Base-by-base conservation (phyloP, 768 basidiomycete genomes). In the Leccinum boreale region DNA sequence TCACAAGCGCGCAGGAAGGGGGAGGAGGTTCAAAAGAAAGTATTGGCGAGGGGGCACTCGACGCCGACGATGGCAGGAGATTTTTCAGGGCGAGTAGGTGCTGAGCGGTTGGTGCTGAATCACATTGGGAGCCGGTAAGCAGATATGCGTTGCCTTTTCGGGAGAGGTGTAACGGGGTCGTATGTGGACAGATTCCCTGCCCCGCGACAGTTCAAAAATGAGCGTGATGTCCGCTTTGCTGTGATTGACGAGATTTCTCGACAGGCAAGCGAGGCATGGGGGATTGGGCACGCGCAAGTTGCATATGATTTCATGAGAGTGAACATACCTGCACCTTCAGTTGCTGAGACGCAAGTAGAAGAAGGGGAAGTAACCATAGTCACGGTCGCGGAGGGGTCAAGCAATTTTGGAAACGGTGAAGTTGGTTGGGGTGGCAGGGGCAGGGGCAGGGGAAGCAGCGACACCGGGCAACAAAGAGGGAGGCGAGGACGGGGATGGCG, bases 11-110 rank as follows among this genome's bases (percentile, higher is more conserved):
- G 68, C 53, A 77, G 79, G 53, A 75, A 75, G 26, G 73, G 69
- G 3, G 73, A 74, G 50, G 75, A 71, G 54, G 74, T 85, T 35
- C 59, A 70, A 60, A 70, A 78, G 57, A 86, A 81, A 58, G 80
- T 84, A 0, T 72, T 84, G n/a, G 75, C 76, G 26, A 79, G 85
- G 49, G 92, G 92, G 0, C 93, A 94, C 67, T 92, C 90, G 14
- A 85, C 86, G 0, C 87, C 92, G 4, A 76, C 74, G 33, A 89
- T 88, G 82, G 93, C 91, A 2, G 92, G 92, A 8, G 74, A 68
- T 15, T 92, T 93, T 66, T 90, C 92, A 5, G 83, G 78, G 56
- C 67, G 62, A 3, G 77, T 88, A 51, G 76, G 79, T 1, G 89
- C 91, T 21, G 71, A 81, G 66, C 74, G 76, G 47, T 73, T 94